Evolutionary conservation across 2,329 filamentous ascomycete species (phyloP).

Genomic region (Pseudogymnoascus verrucosus): DNA sequence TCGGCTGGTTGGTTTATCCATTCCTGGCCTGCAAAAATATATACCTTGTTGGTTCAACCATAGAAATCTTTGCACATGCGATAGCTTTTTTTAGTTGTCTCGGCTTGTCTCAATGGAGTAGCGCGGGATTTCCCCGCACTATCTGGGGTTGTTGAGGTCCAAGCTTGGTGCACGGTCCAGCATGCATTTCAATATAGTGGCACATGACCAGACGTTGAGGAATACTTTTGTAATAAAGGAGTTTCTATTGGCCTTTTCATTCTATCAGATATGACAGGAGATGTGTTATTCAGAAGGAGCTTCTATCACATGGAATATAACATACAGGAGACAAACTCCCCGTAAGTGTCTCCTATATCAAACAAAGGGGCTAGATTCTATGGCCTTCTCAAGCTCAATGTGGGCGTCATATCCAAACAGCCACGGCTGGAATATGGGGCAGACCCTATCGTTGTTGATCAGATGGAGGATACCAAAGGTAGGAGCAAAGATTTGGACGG

Average conservation of each 20-base stretch:
- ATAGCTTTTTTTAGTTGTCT: background rate
- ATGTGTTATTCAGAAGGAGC: background rate
- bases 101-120: constrained; percentile 6
- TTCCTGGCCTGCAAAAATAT: background rate
- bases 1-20: background rate
- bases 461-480: background rate
- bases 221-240: background rate
- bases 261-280: background rate
- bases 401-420: constrained; percentile 57
- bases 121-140: background rate
- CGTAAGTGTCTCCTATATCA: background rate
- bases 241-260: background rate
- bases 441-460: constrained; percentile 36
- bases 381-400: constrained; percentile 41
- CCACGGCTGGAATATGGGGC: constrained; percentile 55
- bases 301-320: background rate
- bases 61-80: background rate
- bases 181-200: background rate
- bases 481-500: background rate
- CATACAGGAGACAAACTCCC: background rate
- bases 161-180: background rate
- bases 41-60: constrained; percentile 1
- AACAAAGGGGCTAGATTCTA: constrained; percentile 16
- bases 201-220: background rate
- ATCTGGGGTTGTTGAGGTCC: background rate